These are phyloP conservation scores for Boechera divaricarpa DNA, from an alignment of 345 rosid genomes.

Conservation along the genomic window DNA sequence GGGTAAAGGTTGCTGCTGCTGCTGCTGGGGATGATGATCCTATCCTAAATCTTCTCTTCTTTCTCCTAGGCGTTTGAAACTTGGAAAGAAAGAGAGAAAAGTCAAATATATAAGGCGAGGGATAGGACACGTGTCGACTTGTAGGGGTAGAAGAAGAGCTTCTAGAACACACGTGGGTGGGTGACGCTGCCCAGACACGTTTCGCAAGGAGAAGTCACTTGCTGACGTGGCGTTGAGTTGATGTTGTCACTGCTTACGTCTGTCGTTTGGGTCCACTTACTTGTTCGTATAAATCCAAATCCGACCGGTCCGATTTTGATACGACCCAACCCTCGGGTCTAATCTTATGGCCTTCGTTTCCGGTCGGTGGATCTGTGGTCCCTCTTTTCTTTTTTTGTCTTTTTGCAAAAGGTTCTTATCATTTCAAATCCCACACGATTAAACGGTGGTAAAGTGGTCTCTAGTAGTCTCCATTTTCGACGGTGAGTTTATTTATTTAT, in stretches of 20 bases:
- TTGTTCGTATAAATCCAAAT: slow-evolving; percentile 19
- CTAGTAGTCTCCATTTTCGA: slow-evolving; percentile 2
- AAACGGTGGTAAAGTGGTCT: neutral
- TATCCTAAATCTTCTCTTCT: neutral
- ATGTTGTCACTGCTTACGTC: slow-evolving; percentile 97
- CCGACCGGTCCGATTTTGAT: slow-evolving; percentile 37
- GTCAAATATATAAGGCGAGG: slow-evolving; percentile 57
- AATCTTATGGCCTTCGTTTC: slow-evolving; percentile 31
- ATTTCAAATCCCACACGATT: slow-evolving; percentile 1
- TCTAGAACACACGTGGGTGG: slow-evolving; percentile 77
- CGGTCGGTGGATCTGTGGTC: slow-evolving; percentile 48
- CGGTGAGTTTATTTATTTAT: neutral
- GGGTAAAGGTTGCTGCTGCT: too few species aligned
- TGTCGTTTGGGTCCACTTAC: slow-evolving; percentile 32
- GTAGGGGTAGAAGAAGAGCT: slow-evolving; percentile 27
- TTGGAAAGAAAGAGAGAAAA: slow-evolving; percentile 40
- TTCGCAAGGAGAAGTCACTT: slow-evolving; percentile 33
- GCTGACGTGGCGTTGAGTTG: slow-evolving; percentile 41
- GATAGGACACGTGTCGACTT: slow-evolving; percentile 48
- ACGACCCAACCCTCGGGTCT: slow-evolving; percentile 31
- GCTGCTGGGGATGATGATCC: neutral
- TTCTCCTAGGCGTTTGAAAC: neutral
- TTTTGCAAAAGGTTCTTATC: slow-evolving; percentile 24
- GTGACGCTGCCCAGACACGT: slow-evolving; percentile 46
- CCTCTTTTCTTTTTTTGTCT: slow-evolving; percentile 17